These are phyloP conservation scores for Kurtzmaniella fragi DNA, from an alignment of 805 yeast species.

Conservation along the genomic window DNA sequence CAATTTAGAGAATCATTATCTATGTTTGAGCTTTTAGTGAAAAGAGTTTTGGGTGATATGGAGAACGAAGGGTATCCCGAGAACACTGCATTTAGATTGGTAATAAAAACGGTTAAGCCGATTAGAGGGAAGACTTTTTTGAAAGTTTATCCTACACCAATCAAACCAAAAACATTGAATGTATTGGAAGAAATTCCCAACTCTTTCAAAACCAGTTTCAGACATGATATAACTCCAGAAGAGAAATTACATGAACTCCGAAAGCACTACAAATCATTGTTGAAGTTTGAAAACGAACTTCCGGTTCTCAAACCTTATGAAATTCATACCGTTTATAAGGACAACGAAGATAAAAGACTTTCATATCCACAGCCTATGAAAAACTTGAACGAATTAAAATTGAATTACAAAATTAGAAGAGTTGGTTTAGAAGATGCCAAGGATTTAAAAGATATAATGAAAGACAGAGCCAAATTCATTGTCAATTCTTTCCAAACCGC, in stretches of 20 bases:
- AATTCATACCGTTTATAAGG: too few relatives aligned
- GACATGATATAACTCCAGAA: constrained; percentile 17
- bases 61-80: constrained; percentile 6
- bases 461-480: too few relatives aligned
- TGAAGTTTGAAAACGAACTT: too few relatives aligned
- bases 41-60: constrained; percentile 23
- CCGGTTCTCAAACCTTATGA: too few relatives aligned
- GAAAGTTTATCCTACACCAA: constrained; percentile 27
- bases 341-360: too few relatives aligned
- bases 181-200: constrained; percentile 20
- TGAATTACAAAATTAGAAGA: too few relatives aligned
- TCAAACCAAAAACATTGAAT: constrained; percentile 15
- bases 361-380: too few relatives aligned
- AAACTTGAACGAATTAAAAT: too few relatives aligned
- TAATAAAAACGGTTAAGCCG: constrained; percentile 12
- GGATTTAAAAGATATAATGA: too few relatives aligned
- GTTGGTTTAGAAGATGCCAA: too few relatives aligned
- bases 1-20: constrained; percentile 62
- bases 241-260: constrained; percentile 18
- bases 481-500: too few relatives aligned
- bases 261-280: constrained; percentile 9
- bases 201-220: constrained; percentile 27
- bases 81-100: constrained; percentile 23
- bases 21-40: constrained; percentile 38
- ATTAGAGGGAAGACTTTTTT: constrained; percentile 8